These are phyloP conservation scores for Sutorius eximius DNA, from an alignment of 1,284 basidiomycete genomes.

Conservation along the genomic window DNA sequence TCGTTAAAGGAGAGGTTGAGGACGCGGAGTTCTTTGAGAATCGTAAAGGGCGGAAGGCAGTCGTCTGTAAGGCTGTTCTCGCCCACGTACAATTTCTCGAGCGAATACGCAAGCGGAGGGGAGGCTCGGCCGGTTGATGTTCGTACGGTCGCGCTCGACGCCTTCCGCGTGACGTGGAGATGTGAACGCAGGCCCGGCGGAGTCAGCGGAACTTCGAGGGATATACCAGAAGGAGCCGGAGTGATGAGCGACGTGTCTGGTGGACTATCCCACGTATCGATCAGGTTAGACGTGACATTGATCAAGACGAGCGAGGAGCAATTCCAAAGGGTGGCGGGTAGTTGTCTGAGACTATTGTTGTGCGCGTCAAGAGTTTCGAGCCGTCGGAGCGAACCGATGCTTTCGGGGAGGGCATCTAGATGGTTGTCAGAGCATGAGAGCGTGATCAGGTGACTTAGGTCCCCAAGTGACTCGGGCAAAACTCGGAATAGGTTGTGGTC, in stretches of 20 bases:
- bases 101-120: conserved; percentile 70
- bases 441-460: conserved; percentile 67
- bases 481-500: conserved; percentile 88
- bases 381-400: conserved; percentile 76
- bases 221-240: conserved; percentile 13
- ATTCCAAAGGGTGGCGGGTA: conserved; percentile 83
- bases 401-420: conserved; percentile 74
- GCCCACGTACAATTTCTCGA: conserved; percentile 81
- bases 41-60: conserved; percentile 70
- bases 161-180: conserved; percentile 27
- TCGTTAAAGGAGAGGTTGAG: conserved; percentile 97
- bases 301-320: conserved; percentile 75
- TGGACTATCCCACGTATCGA: conserved; percentile 74
- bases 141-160: conserved; percentile 24
- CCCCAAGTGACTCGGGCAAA: conserved; percentile 81
- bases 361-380: conserved; percentile 85
- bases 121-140: conserved; percentile 36
- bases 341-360: conserved; percentile 84
- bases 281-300: conserved; percentile 89
- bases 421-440: conserved; percentile 92
- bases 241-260: conserved; percentile 26
- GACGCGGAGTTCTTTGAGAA: conserved; percentile 75
- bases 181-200: conserved; percentile 17
- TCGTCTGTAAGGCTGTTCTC: conserved; percentile 92
- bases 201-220: conserved; percentile 23